A percentile compares a stretch with the other conserved stretches of the same genome.
phyloP scores from a whole-genome alignment of 1,284 basidiomycete species.

The Paramarasmius palmivorus region DNA sequence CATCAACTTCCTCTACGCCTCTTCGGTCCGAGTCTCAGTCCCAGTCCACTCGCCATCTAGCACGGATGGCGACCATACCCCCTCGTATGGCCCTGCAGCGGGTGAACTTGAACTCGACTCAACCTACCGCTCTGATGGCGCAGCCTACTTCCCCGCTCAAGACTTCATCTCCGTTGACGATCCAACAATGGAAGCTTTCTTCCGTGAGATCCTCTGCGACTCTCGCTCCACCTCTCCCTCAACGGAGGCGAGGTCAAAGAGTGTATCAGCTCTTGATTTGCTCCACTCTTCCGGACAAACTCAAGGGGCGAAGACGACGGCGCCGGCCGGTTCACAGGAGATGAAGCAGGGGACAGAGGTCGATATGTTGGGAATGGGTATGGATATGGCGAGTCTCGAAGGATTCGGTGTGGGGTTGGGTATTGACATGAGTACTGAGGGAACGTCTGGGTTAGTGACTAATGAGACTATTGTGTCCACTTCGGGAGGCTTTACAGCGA shows the following conservation, averaged over 20 bases:
- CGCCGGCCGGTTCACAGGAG: background rate
- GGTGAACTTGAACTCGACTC: conserved; percentile 55
- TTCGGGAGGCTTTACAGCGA: conserved; percentile 3
- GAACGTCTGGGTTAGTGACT: background rate
- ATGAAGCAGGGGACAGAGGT: background rate
- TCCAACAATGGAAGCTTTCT: conserved; percentile 60
- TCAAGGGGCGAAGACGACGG: background rate
- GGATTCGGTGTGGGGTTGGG: background rate
- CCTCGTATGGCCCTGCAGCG: conserved; percentile 82
- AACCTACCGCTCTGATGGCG: conserved; percentile 17
- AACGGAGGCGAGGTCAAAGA: conserved; percentile 23
- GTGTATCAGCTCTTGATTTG: conserved; percentile 27
- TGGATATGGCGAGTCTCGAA: background rate
- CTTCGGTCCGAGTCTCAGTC: conserved; percentile 27
- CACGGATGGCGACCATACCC: conserved; percentile 85
- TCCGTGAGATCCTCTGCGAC: conserved; percentile 63
- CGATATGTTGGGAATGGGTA: background rate
- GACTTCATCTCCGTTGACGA: conserved; percentile 42
- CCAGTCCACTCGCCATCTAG: conserved; percentile 87
- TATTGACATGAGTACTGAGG: too few species aligned
- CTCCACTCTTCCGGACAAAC: conserved; percentile 1
- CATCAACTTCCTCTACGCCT: conserved; percentile 14
- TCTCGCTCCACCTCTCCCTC: conserved; percentile 21
- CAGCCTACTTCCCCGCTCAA: conserved; percentile 5
- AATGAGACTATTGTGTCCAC: background rate